Conservation (phyloP, 495 filamentous ascomycete species). For the Sphaerosporella brunnea region DNA sequence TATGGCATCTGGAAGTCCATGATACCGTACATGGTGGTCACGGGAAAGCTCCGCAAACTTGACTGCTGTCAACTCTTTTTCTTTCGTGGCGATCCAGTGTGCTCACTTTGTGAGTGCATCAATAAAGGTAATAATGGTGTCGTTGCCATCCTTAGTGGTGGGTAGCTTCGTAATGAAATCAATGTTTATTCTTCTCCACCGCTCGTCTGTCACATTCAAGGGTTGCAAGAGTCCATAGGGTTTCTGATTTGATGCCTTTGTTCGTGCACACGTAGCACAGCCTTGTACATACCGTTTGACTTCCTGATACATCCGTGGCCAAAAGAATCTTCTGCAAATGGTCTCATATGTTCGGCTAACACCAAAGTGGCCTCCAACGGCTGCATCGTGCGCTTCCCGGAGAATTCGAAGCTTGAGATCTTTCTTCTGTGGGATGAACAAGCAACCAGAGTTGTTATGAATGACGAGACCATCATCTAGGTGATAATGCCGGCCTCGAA, state of each 20-base stretch:
- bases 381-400: constrained; percentile 2
- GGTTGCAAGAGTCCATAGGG: not conserved
- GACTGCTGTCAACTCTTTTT: not conserved
- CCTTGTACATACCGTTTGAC: constrained; percentile 4
- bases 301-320: not conserved
- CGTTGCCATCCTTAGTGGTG: not conserved
- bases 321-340: not conserved
- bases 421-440: not conserved
- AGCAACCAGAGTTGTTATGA: not conserved
- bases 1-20: not conserved
- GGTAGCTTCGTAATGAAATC: constrained; percentile 9
- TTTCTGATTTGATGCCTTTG: not conserved
- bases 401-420: not conserved
- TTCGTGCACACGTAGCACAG: not conserved
- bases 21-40: not conserved
- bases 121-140: constrained; percentile 4
- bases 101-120: constrained; percentile 4
- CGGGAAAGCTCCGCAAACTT: not conserved
- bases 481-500: not conserved
- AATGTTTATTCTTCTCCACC: constrained; percentile 4
- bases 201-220: not conserved
- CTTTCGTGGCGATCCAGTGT: not conserved
- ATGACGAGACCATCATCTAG: not conserved
- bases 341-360: not conserved
- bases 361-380: constrained; percentile 3